Evolutionary conservation across 306 rosid species (phyloP).

Genomic region (Senna tora): DNA sequence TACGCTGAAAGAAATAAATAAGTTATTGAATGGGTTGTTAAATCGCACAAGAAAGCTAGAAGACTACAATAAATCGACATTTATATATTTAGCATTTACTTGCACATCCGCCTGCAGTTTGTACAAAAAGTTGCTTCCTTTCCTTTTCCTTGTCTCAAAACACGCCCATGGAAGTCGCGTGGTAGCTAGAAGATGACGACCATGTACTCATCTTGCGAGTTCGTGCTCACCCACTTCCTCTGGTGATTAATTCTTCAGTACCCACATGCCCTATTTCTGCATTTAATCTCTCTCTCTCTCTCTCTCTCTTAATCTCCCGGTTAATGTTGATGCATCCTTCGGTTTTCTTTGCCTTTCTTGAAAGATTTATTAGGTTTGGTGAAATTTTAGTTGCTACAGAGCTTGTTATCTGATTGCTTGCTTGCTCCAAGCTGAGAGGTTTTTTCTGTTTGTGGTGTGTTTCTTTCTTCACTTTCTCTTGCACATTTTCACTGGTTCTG

Average conservation of each 20-base stretch:
- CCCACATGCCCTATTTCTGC: conserved; percentile 40
- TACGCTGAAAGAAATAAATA: neutral
- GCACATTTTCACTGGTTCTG: conserved; percentile 42
- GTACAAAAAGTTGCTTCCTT: conserved; percentile 26
- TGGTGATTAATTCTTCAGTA: conserved; percentile 18
- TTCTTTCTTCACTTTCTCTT: neutral
- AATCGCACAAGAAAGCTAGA: conserved; percentile 26
- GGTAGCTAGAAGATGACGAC: conserved; percentile 17
- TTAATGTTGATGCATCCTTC: neutral
- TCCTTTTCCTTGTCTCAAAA: conserved; percentile 27
- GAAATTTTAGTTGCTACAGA: conserved; percentile 1
- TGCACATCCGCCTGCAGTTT: neutral
- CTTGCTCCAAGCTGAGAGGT: conserved; percentile 24
- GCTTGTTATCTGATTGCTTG: neutral
- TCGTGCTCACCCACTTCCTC: conserved; percentile 23
- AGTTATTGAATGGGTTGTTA: conserved; percentile 25
- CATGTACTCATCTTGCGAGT: conserved; percentile 41
- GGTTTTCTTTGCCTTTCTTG: neutral
- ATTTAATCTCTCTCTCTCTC: neutral
- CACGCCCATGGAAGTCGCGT: conserved; percentile 35
- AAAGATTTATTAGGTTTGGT: conserved; percentile 19
- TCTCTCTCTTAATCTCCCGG: neutral
- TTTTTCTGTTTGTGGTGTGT: neutral
- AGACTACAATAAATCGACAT: neutral
- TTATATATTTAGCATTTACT: neutral